Percentiles rank a stretch among this genome's conserved stretches.
These are phyloP conservation scores for Asterophora parasitica DNA, from an alignment of 768 basidiomycete genomes.

Conservation along the genomic window DNA sequence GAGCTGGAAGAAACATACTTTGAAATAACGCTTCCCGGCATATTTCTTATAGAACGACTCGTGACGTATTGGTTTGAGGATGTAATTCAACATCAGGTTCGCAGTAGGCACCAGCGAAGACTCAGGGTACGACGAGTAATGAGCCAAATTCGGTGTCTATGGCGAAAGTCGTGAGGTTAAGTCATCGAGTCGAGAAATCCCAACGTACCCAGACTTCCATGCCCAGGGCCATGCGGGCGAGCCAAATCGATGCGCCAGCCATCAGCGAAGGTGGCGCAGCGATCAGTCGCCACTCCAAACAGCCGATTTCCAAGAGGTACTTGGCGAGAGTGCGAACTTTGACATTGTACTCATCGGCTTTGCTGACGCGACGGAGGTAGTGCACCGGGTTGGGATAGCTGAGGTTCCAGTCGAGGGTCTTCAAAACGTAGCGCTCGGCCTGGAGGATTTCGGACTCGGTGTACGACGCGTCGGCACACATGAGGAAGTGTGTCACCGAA, in stretches of 20 bases:
- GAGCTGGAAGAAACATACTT: slow-evolving; percentile 42
- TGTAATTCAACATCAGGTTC: slow-evolving; percentile 89
- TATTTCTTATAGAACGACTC: slow-evolving; percentile 94
- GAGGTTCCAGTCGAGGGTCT: slow-evolving; percentile 90
- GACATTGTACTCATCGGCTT: slow-evolving; percentile 95
- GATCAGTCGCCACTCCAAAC: slow-evolving; percentile 83
- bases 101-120: slow-evolving; percentile 81
- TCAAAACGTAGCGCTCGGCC: slow-evolving; percentile 86
- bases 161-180: not conserved
- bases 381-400: slow-evolving; percentile 93
- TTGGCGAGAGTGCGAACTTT: slow-evolving; percentile 90
- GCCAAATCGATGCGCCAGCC: slow-evolving; percentile 88
- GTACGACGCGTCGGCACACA: slow-evolving; percentile 82
- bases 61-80: slow-evolving; percentile 74
- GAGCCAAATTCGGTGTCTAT: slow-evolving; percentile 80
- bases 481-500: slow-evolving; percentile 82
- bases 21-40: slow-evolving; percentile 82
- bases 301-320: slow-evolving; percentile 89
- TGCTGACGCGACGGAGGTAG: slow-evolving; percentile 87
- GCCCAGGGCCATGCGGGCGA: slow-evolving; percentile 78
- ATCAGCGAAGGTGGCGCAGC: slow-evolving; percentile 78
- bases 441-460: slow-evolving; percentile 69
- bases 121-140: slow-evolving; percentile 92
- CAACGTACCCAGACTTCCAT: slow-evolving; percentile 80
- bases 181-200: not conserved